A percentile compares a stretch with the other conserved stretches of the same genome.
Conservation (phyloP, 305 asterid species). For the Fraxinus platypoda region DNA sequence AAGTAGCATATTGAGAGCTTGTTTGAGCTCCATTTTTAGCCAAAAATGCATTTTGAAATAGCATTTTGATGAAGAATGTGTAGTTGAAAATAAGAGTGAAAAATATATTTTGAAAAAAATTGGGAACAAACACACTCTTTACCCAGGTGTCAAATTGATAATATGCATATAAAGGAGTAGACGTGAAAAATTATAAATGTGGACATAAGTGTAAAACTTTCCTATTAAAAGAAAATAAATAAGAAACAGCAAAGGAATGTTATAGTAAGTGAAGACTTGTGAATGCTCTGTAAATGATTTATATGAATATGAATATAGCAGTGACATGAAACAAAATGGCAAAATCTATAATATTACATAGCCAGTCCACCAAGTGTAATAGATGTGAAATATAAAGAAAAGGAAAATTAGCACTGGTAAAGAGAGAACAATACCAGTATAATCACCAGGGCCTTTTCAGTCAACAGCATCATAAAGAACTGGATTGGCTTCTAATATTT, state of each 20-base stretch:
- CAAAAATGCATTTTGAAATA: too few species aligned
- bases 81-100: too few species aligned
- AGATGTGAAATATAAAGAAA: neutral
- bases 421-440: neutral
- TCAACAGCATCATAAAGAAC: conserved; percentile 38
- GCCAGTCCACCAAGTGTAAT: neutral
- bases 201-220: neutral
- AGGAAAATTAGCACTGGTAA: neutral
- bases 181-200: neutral
- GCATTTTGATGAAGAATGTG: too few species aligned
- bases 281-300: neutral
- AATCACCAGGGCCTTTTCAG: conserved; percentile 13
- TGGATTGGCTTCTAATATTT: conserved; percentile 51
- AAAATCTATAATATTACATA: neutral
- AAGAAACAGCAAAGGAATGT: neutral
- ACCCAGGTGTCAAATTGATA: neutral
- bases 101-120: too few species aligned
- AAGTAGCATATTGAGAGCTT: too few species aligned
- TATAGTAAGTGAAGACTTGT: neutral
- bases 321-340: neutral
- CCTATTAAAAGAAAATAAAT: neutral
- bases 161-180: neutral
- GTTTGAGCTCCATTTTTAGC: too few species aligned
- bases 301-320: neutral
- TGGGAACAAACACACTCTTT: neutral